These are phyloP conservation scores for Vaccinium corymbosum DNA, from an alignment of 148 eudicot species.

Conservation along the genomic window DNA sequence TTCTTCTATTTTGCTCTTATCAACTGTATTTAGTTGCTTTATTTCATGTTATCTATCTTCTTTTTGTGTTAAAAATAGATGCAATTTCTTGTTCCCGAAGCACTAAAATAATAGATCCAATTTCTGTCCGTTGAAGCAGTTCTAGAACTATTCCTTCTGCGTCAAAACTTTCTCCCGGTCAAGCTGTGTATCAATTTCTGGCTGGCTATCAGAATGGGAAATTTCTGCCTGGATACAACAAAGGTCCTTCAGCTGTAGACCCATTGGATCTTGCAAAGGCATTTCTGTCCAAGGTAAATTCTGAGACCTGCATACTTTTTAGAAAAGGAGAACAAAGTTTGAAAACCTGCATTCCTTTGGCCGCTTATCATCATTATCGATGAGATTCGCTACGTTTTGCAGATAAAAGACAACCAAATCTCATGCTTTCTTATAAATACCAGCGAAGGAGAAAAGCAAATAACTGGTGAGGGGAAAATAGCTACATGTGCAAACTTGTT, in stretches of 20 bases:
- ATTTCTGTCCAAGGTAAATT: slow-evolving; percentile 21
- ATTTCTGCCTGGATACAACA: slow-evolving; percentile 23
- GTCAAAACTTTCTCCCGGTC: slow-evolving; percentile 31
- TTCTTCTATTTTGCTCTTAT: not conserved
- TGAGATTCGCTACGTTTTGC: slow-evolving; percentile 7
- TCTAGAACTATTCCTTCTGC: slow-evolving; percentile 24
- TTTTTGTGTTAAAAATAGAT: not conserved
- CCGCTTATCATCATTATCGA: not conserved
- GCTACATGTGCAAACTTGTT: not conserved
- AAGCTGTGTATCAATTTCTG: slow-evolving; percentile 33
- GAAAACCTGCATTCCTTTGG: not conserved
- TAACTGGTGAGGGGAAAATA: slow-evolving; percentile 17
- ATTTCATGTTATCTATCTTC: not conserved
- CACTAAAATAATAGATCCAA: not conserved
- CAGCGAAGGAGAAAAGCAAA: slow-evolving; percentile 16
- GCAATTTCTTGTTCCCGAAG: too few relatives aligned
- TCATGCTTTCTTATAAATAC: slow-evolving; percentile 25
- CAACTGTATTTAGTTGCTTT: not conserved
- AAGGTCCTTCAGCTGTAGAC: slow-evolving; percentile 15
- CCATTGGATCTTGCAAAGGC: slow-evolving; percentile 28
- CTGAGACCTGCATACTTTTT: not conserved
- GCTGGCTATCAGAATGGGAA: slow-evolving; percentile 29
- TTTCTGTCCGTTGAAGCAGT: slow-evolving; percentile 14
- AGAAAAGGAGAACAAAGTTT: not conserved
- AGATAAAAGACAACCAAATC: slow-evolving; percentile 24